These are phyloP conservation scores for Dovyalis caffra DNA, from an alignment of 345 rosid species.

Conservation along the genomic window DNA sequence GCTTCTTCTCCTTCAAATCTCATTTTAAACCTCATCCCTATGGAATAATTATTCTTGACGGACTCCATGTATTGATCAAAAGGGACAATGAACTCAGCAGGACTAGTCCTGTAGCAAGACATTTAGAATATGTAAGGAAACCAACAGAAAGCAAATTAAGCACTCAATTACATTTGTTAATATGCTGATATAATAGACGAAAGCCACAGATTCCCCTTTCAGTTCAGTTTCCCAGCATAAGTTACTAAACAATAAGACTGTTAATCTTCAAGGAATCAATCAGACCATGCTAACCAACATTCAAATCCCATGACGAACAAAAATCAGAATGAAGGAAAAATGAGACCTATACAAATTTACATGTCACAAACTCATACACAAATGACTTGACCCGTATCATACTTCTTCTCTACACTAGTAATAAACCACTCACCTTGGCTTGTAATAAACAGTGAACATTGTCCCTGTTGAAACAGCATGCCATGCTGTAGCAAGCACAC, in stretches of 20 bases:
- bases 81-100: conserved; percentile 50
- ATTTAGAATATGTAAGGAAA: background rate
- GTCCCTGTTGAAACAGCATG: conserved; percentile 54
- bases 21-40: conserved; percentile 68
- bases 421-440: conserved; percentile 44
- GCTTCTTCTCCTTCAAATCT: conserved; percentile 59
- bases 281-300: background rate
- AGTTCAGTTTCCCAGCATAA: background rate
- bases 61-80: conserved; percentile 46
- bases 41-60: conserved; percentile 34
- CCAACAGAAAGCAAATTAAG: background rate
- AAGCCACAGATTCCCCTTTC: background rate
- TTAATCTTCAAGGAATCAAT: background rate
- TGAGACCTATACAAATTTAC: background rate
- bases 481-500: conserved; percentile 70
- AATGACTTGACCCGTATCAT: background rate
- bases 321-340: background rate
- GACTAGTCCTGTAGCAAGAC: conserved; percentile 42
- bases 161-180: background rate
- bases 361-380: background rate
- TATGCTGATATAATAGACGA: background rate
- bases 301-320: background rate
- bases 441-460: conserved; percentile 55
- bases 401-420: background rate
- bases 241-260: background rate